Evolutionary conservation across 805 yeast genomes (phyloP).

Genomic region (Spathaspora gorwiae): DNA sequence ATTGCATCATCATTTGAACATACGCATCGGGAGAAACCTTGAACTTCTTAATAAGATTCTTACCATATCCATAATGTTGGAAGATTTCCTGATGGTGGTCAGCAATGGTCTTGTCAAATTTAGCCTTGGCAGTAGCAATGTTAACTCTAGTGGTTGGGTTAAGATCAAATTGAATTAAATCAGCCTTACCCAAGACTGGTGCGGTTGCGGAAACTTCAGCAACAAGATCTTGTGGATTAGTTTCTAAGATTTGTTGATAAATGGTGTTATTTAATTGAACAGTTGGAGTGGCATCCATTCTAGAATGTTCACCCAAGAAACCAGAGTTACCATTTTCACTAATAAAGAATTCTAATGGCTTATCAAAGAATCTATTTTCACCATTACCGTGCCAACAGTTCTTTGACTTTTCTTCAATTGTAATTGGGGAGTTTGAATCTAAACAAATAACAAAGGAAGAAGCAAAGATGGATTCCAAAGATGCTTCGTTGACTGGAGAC

Average conservation of each 20-base stretch:
- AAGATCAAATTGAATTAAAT: constrained; percentile 51
- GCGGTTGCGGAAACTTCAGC: constrained; percentile 17
- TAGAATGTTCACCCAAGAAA: constrained; percentile 93
- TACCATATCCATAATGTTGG: constrained; percentile 83
- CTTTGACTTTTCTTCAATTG: constrained; percentile 78
- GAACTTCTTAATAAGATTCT: constrained; percentile 75
- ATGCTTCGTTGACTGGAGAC: constrained; percentile 56
- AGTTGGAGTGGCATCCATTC: constrained; percentile 98
- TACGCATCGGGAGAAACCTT: constrained; percentile 91
- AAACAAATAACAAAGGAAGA: constrained; percentile 78
- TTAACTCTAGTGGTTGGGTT: constrained; percentile 46
- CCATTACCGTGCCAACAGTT: constrained; percentile 97
- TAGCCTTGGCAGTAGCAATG: constrained; percentile 51
- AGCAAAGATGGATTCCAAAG: constrained; percentile 65
- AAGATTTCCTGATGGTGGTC: constrained; percentile 73
- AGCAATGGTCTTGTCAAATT: constrained; percentile 54
- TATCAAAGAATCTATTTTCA: constrained; percentile 83
- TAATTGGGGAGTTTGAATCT: constrained; percentile 67
- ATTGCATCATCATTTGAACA: constrained; percentile 84
- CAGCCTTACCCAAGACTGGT: constrained; percentile 7
- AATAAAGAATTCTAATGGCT: constrained; percentile 81
- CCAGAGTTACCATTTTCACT: constrained; percentile 84
- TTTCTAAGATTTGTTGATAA: constrained; percentile 46
- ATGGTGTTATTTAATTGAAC: constrained; percentile 79
- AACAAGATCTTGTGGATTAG: constrained; percentile 34